phyloP scores from a whole-genome alignment of 108 stramenopile genomes.

The Nannochloropsis gaditana region DNA sequence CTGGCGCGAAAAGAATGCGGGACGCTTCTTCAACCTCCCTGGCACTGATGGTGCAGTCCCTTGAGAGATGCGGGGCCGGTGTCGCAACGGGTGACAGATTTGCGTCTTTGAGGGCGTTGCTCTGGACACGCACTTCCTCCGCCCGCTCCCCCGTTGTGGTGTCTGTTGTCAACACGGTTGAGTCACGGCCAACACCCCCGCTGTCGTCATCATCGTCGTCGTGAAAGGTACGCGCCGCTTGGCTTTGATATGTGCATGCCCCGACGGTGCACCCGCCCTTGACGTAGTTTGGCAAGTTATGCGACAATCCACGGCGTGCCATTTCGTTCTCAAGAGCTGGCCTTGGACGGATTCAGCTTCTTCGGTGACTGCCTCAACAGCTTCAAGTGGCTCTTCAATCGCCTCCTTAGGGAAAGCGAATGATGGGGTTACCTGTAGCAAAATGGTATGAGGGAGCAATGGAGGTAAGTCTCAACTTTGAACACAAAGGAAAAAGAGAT shows the following conservation, averaged over 20 bases:
- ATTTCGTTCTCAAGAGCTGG: not conserved
- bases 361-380: too few species aligned
- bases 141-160: not conserved
- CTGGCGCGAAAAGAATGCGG: not conserved
- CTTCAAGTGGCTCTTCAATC: too few species aligned
- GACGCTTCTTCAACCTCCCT: conserved; percentile 6
- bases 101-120: not conserved
- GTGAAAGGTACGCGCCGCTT: not conserved
- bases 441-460: too few species aligned
- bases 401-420: too few species aligned
- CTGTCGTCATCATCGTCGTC: not conserved
- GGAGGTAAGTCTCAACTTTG: too few species aligned
- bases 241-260: not conserved
- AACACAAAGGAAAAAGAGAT: too few species aligned
- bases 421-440: too few species aligned
- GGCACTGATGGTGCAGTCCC: not conserved
- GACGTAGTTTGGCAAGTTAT: not conserved
- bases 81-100: not conserved
- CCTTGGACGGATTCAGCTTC: too few species aligned
- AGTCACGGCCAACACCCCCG: not conserved
- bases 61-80: not conserved
- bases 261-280: not conserved
- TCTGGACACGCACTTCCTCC: not conserved
- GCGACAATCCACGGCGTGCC: conserved; percentile 15
- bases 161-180: not conserved